Evolutionary conservation across 306 rosid species (phyloP).

Genomic region (Vachellia pachyceras): DNA sequence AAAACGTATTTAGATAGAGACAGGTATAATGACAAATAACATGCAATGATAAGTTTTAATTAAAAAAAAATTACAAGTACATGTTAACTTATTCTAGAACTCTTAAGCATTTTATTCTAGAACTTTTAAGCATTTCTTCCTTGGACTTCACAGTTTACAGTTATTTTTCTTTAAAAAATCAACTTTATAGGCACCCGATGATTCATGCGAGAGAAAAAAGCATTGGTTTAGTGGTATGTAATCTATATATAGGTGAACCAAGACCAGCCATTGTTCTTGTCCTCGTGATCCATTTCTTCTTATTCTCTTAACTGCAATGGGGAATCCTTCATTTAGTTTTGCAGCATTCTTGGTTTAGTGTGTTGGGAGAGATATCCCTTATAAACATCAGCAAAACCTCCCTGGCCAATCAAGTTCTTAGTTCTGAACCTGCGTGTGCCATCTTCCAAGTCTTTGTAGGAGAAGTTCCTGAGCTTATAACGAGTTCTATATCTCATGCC

Average conservation of each 20-base stretch:
- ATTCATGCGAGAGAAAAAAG: background rate
- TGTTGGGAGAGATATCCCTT: slow-evolving; percentile 40
- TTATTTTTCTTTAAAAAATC: too few species aligned
- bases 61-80: too few species aligned
- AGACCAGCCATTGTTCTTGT: slow-evolving; percentile 54
- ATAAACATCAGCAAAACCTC: slow-evolving; percentile 56
- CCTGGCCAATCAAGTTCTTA: slow-evolving; percentile 50
- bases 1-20: slow-evolving; percentile 15
- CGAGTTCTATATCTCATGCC: slow-evolving; percentile 7
- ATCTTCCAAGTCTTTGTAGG: slow-evolving; percentile 35
- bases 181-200: background rate
- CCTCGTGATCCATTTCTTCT: slow-evolving; percentile 43
- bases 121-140: too few species aligned
- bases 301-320: slow-evolving; percentile 55
- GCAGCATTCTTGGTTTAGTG: slow-evolving; percentile 38
- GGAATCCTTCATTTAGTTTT: slow-evolving; percentile 36
- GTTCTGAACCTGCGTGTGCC: slow-evolving; percentile 50
- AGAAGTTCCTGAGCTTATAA: slow-evolving; percentile 37
- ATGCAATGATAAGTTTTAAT: background rate
- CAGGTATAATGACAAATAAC: background rate
- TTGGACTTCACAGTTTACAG: too few species aligned
- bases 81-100: too few species aligned
- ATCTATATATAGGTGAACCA: background rate
- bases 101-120: too few species aligned
- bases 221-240: background rate